These are phyloP conservation scores for Lactuca saligna DNA, from an alignment of 129 eudicot genomes.

Conservation along the genomic window DNA sequence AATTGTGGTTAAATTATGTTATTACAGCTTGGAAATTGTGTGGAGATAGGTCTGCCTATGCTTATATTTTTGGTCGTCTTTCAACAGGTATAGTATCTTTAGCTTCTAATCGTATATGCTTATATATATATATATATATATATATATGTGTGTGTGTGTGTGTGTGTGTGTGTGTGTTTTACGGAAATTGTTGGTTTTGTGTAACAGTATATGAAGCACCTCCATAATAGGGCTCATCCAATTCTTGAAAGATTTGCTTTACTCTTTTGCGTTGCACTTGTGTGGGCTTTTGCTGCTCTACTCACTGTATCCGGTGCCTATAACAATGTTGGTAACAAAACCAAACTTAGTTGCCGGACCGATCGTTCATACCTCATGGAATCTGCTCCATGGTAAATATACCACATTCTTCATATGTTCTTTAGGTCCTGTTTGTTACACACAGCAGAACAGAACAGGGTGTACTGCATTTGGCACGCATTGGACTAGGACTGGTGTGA, in stretches of 20 bases:
- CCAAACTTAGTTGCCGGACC: conserved; percentile 70
- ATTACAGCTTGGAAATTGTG: conserved; percentile 75
- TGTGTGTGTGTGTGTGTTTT: not conserved
- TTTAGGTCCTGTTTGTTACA: not conserved
- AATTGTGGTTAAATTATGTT: not conserved
- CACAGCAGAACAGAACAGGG: not conserved
- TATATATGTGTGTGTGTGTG: not conserved
- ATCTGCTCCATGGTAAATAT: conserved; percentile 82
- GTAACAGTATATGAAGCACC: conserved; percentile 64
- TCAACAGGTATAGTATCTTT: conserved; percentile 58
- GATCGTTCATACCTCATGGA: conserved; percentile 68
- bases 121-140: not conserved
- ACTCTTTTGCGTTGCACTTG: conserved; percentile 68
- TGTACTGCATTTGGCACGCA: not conserved
- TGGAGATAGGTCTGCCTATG: conserved; percentile 93
- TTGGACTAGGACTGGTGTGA: not conserved
- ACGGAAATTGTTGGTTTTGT: conserved; percentile 1
- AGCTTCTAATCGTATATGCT: not conserved
- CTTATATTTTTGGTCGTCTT: conserved; percentile 61
- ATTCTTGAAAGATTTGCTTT: conserved; percentile 76
- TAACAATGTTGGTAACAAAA: conserved; percentile 46
- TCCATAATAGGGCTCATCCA: conserved; percentile 47
- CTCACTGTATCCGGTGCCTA: conserved; percentile 93
- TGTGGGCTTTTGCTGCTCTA: conserved; percentile 93
- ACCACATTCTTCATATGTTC: not conserved